Conservation (phyloP, 1,284 basidiomycete genomes). For the Ceratobasidium sp. region DNA sequence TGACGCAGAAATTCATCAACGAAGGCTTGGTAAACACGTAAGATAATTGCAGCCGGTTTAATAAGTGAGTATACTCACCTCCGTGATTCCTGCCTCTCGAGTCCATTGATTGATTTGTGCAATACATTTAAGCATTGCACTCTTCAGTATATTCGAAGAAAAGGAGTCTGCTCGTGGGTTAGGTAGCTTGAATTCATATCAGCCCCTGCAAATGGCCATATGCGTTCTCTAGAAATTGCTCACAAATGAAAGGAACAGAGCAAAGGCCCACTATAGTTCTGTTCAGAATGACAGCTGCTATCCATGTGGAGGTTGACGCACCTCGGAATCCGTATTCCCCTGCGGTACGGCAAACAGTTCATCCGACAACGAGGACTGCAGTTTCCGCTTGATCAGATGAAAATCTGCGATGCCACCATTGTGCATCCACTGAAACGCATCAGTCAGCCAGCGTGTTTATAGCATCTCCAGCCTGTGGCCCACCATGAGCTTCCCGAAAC, state of each 20-base stretch:
- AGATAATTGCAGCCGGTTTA: neutral
- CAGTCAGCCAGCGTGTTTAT: conserved; percentile 49
- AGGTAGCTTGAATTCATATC: conserved; percentile 69
- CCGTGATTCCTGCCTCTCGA: conserved; percentile 77
- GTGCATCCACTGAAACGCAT: conserved; percentile 85
- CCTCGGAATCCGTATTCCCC: conserved; percentile 94
- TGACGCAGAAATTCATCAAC: conserved; percentile 96
- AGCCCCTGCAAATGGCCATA: neutral
- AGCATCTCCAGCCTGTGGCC: conserved; percentile 49
- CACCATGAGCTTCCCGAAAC: conserved; percentile 89
- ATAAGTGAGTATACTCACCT: conserved; percentile 61
- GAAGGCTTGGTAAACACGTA: conserved; percentile 70
- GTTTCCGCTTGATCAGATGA: conserved; percentile 78
- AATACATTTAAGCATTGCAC: conserved; percentile 91
- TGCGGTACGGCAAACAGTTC: conserved; percentile 86
- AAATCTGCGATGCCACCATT: conserved; percentile 92
- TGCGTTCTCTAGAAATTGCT: conserved; percentile 42
- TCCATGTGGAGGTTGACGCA: too few species aligned
- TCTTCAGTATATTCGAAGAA: conserved; percentile 70
- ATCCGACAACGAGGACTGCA: conserved; percentile 82
- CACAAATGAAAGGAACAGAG: conserved; percentile 88
- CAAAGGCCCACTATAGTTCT: conserved; percentile 80
- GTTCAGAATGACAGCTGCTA: too few species aligned
- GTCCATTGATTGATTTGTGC: conserved; percentile 79
- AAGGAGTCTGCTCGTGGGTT: conserved; percentile 81